Evolutionary conservation across 2,329 filamentous ascomycete species (phyloP), one percentile per base, ranked within the genome.

Genomic region (Ascochyta viciae-villosae): DNA sequence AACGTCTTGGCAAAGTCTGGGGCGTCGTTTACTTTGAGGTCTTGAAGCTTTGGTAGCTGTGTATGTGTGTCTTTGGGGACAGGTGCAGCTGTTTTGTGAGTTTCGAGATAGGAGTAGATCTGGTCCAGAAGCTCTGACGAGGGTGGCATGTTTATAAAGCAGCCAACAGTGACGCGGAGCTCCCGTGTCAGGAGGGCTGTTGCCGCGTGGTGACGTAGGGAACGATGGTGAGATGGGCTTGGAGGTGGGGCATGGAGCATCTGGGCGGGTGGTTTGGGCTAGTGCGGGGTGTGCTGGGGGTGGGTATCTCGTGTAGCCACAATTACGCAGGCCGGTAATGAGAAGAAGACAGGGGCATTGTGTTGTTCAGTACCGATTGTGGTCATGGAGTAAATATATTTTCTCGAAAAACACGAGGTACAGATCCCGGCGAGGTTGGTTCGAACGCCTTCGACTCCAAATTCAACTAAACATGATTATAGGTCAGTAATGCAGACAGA

Each of bases 121-220:
- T 38, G 54, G 27, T 48, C 40, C 24, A 44, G 51, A 47, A 49
- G 63, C 41, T 37, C 48, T 9, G 51, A 58, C 56, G 54, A 40
- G 34, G 40, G 27, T 8, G 19, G 23, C 45, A 40, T 63, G 50
- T 49, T 55, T 51, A 54, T 67, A 61, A 68, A 64, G 54, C 60
- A 65, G 60, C 51, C 55, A 51, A 29, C 47, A 31, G 42, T 47
- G 31, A 22, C 40, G 47, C 46, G 50, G 38, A 53, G 49, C 40
- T 47, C 31, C 13, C 42, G 54, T 37, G 56, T 47, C 52, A 51
- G 53, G 41, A 51, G 47, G 54, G 46, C 54, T 22, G 26, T 54
- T 49, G 47, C 47, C 60, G 61, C 63, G 60, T 58, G 57, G 65
- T 68, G 65, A 68, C 65, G 65, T 68, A 66, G 58, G 56, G 24